Evolutionary conservation across 805 yeast species (phyloP), one percentile per base, ranked within the genome.

Genomic region (Pichia cabralensis): DNA sequence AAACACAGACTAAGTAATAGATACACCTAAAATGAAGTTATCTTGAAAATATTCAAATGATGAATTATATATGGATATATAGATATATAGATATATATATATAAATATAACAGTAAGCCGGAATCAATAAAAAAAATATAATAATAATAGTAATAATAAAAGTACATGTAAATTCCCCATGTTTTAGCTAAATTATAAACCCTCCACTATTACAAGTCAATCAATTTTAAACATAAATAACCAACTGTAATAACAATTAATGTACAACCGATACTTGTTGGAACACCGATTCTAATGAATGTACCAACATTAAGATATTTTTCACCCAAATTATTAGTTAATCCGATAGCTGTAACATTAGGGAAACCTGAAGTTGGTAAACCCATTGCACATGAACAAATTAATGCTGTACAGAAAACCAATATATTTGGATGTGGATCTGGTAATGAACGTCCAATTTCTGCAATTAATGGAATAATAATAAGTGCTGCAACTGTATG

Each of bases 341-440:
- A 75, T 39, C 96, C 86, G 42, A 92, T 85, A 0, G 97, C 98
- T 0, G 97, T 86, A 23, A 92, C 96, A 49, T 92, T 92, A 5
- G 98, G 98, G 65, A 92, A 89, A 0, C 98, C 97, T 3, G 95
- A 82, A 0, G 97, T 92, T 20, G 98, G 97, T 35, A 92, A 63
- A 1, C 96, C 97, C 97, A 92, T 92, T 2, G 97, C 98, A 24
- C 82, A 78, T 0, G 97, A 89, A 49, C 96, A 84, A 42, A 92
- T 62, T 42, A 74, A 56, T 2, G 76, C 77, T 35, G 72, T 65
- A 10, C 65, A 63, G 76, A 74, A 70, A 30, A 92, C 80, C 46
- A 92, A 62, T 30, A 89, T 52, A 43, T 86, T 69, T 23, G 97
- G 95, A 57, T 84, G 96, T 13, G 95, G 92, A 21, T 74, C 75